Base-by-base conservation (phyloP, 1,139 yeast genomes). In the Pichia sp. region DNA sequence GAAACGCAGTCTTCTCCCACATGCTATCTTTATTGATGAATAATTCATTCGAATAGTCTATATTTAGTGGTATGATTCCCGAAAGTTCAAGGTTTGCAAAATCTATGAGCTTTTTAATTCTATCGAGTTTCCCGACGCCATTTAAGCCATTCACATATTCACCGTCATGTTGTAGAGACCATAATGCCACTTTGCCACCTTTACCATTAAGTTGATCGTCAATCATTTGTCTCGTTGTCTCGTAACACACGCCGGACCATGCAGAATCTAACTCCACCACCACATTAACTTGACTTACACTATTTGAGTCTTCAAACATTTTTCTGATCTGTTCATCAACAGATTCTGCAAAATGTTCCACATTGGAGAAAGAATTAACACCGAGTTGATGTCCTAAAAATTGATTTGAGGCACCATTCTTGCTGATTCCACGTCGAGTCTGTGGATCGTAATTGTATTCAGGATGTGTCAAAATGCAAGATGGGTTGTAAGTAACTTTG, bases 171-270 rank as follows among this genome's bases (percentile, higher is more conserved):
- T 60, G 63, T 14, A 71, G 41, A 0, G 69, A 74, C 79, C 82
- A 79, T 1, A 72, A 59, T 59, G 83, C 73, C 0, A 84, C 49
- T 27, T 35, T 36, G 3, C 31, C 30, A 4, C 34, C 32, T 17
- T 35, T 30, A 8, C 47, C 45, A 22, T 42, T 32, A 3, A 45
- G 28, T 30, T 42, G 46, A 19, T 37, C 41, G 27, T 45, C 47
- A 15, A 42, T 39, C 10, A 41, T 16, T 18, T 35, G 23, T n/a
- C 63, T 53, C 22, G 87, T 44, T 45, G 78, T 49, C 30, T 67
- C 67, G 25, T 64, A 56, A 1, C 84, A 60, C 48, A 83, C 79
- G 0, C 95, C 96, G 29, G 88, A 80, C 97, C 97, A 91, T 0
- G 81, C 82, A 26, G 75, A 67, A 52, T 83, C 91, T 6, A 79